phyloP scores from a whole-genome alignment of 768 basidiomycete genomes.

The Lentinula sp. region DNA sequence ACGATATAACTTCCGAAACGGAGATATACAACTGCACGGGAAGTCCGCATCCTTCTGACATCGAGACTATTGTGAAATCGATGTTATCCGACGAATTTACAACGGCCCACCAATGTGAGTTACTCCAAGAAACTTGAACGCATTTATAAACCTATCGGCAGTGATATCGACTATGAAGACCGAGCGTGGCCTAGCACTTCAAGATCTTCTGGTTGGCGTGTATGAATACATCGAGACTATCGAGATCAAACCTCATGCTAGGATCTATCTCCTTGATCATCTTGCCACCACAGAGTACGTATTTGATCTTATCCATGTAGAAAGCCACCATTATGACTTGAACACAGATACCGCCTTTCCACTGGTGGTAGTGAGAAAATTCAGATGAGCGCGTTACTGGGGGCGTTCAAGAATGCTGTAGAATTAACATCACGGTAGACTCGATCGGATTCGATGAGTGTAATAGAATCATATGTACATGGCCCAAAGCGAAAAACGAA shows the following conservation, averaged over 20 bases:
- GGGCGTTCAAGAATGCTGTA: slow-evolving; percentile 90
- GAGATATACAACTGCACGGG: slow-evolving; percentile 98
- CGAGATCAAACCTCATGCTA: slow-evolving; percentile 79
- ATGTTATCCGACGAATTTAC: slow-evolving; percentile 98
- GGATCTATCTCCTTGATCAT: slow-evolving; percentile 88
- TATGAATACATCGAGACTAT: slow-evolving; percentile 87
- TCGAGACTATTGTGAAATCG: slow-evolving; percentile 86
- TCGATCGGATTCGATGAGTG: neutral
- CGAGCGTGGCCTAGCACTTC: slow-evolving; percentile 89
- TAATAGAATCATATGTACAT: neutral
- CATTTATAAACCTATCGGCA: slow-evolving; percentile 21
- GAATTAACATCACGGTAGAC: slow-evolving; percentile 45
- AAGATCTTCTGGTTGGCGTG: slow-evolving; percentile 88
- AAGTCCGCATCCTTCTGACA: slow-evolving; percentile 91
- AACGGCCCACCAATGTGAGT: slow-evolving; percentile 75
- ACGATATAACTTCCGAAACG: slow-evolving; percentile 79
- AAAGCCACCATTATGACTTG: neutral
- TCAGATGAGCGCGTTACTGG: slow-evolving; percentile 86
- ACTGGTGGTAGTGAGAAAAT: slow-evolving; percentile 93
- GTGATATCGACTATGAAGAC: slow-evolving; percentile 85
- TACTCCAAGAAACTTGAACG: neutral
- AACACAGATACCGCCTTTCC: slow-evolving; percentile 78
- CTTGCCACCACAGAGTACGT: slow-evolving; percentile 94
- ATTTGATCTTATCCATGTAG: neutral
- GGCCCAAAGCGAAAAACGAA: neutral